Percentiles rank a stretch among this genome's conserved stretches.
These are phyloP conservation scores for Gaultheria prostrata DNA, from an alignment of 148 eudicot species.

Conservation along the genomic window DNA sequence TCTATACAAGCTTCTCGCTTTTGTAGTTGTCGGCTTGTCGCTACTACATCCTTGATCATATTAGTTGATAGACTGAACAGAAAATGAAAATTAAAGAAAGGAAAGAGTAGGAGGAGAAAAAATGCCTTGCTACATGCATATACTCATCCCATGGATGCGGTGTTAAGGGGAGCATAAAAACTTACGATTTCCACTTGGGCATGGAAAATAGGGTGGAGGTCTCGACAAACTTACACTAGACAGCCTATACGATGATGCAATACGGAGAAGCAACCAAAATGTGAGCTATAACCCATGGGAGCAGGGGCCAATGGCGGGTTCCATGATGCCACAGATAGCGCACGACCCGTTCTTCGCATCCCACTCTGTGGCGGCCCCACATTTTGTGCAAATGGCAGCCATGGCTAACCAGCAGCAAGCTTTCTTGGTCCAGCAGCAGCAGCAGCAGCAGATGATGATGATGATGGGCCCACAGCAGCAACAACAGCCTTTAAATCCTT, in stretches of 20 bases:
- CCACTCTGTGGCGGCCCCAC: conserved; percentile 53
- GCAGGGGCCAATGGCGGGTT: conserved; percentile 39
- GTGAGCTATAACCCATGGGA: conserved; percentile 91
- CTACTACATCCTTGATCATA: background rate
- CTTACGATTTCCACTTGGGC: conserved; percentile 5
- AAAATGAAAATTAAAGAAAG: background rate
- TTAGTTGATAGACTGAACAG: background rate
- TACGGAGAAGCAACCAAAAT: conserved; percentile 77
- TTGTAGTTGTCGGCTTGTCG: background rate
- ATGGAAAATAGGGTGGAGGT: conserved; percentile 65
- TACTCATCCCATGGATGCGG: background rate
- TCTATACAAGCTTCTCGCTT: background rate
- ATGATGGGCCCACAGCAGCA: conserved; percentile 58
- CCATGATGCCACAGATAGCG: conserved; percentile 52
- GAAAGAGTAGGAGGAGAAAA: background rate
- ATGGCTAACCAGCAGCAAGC: conserved; percentile 77
- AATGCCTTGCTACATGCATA: background rate
- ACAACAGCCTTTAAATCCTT: conserved; percentile 51
- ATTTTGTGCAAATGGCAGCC: conserved; percentile 73
- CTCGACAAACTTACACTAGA: conserved; percentile 81
- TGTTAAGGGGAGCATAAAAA: background rate
- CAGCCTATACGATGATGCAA: conserved; percentile 91
- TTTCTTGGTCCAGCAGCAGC: conserved; percentile 59
- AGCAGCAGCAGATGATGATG: conserved; percentile 45
- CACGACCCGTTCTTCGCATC: conserved; percentile 44